These are phyloP conservation scores for Cyclotella cryptica DNA, from an alignment of 108 stramenopile genomes.

Conservation along the genomic window DNA sequence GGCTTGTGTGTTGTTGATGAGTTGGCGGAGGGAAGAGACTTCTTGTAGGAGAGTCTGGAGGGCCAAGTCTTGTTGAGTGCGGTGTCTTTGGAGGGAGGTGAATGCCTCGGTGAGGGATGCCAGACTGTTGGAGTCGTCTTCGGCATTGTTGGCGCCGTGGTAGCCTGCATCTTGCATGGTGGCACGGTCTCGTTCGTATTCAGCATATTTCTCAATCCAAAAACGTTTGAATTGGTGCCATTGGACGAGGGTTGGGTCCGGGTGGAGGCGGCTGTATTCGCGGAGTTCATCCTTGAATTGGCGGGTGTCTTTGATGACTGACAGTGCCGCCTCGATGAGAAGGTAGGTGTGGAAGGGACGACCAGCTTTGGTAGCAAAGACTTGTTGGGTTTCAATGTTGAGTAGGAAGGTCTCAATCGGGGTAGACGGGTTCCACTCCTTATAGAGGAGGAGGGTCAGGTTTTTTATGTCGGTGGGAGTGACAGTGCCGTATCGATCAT, in stretches of 20 bases:
- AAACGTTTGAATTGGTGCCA: too few species aligned
- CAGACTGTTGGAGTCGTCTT: neutral
- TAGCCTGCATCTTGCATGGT: neutral
- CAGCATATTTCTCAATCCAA: constrained; percentile 4
- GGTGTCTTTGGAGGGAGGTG: neutral
- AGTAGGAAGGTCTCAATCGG: neutral
- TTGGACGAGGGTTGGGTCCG: neutral
- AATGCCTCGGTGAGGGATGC: neutral
- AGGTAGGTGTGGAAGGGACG: neutral
- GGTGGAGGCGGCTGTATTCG: neutral
- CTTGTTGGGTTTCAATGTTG: constrained; percentile 8
- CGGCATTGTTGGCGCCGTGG: neutral
- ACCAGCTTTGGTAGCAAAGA: neutral
- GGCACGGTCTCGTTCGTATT: neutral
- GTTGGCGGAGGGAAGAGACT: neutral
- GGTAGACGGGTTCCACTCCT: neutral
- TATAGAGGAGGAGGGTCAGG: neutral
- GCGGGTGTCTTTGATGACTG: neutral
- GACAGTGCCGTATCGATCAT: neutral
- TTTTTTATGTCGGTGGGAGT: neutral
- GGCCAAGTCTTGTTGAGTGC: neutral
- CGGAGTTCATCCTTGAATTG: constrained; percentile 1
- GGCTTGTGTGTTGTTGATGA: neutral
- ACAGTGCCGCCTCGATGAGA: neutral
- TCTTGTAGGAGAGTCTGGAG: neutral